Conservation (phyloP, 495 filamentous ascomycete genomes). For the Daldinia grandis region DNA sequence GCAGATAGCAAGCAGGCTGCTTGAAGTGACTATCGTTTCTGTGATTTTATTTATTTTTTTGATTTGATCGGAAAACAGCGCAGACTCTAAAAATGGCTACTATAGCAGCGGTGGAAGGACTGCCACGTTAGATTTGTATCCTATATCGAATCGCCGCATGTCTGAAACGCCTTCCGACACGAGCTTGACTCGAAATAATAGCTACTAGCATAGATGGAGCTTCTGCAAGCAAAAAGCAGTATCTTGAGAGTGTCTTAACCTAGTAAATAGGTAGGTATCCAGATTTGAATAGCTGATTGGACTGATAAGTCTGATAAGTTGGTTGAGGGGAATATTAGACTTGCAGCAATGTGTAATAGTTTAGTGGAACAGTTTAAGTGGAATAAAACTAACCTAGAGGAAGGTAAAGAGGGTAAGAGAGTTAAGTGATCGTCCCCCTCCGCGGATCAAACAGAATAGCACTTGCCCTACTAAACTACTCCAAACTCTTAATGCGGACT, state of each 20-base stretch:
- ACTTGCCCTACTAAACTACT: not conserved
- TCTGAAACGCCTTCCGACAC: slow-evolving; percentile 4
- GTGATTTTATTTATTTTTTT: slow-evolving; percentile 3
- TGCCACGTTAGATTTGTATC: slow-evolving; percentile 34
- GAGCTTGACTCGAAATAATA: slow-evolving; percentile 4
- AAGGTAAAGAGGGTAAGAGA: slow-evolving; percentile 10
- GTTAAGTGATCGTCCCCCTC: slow-evolving; percentile 21
- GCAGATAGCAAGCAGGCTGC: slow-evolving; percentile 1
- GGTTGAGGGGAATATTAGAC: not conserved
- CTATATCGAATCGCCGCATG: slow-evolving; percentile 13
- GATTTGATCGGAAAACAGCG: slow-evolving; percentile 5
- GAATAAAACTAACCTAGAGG: no score
- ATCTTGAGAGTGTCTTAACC: no score
- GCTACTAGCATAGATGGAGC: slow-evolving; percentile 17
- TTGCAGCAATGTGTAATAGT: slow-evolving; percentile 19
- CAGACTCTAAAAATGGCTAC: slow-evolving; percentile 13
- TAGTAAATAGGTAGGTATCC: slow-evolving; percentile 1
- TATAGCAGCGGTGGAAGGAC: slow-evolving; percentile 7
- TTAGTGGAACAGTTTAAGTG: no score
- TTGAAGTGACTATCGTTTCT: slow-evolving; percentile 4
- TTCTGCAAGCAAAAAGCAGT: slow-evolving; percentile 15
- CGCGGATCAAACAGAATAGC: slow-evolving; percentile 18
- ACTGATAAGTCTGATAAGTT: not conserved
- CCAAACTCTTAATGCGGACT: not conserved
- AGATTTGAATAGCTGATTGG: slow-evolving; percentile 8